Base-by-base conservation (phyloP, 306 rosid genomes). In the Prunus mongolica region DNA sequence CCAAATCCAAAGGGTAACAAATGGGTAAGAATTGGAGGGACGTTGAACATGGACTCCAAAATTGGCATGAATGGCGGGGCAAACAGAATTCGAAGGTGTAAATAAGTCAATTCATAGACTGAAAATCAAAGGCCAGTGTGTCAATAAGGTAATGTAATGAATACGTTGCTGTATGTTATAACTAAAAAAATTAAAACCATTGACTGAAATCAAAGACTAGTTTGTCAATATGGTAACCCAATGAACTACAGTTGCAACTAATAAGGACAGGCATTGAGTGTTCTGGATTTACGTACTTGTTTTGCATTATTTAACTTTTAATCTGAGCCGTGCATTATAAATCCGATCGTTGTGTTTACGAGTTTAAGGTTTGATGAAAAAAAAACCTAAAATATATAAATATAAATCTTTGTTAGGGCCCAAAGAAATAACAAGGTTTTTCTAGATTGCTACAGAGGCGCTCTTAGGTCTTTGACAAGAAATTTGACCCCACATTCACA, bases 401-500 rank as follows among this genome's bases (percentile, higher is more conserved):
- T 3, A 7, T 8, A 65, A 38, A 38, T 47, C 52, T 13, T 38
- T 38, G 44, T 38, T 38, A 1, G 44, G 44, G 9, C 2, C 44
- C 22, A 49, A 12, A 49, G 16, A 49, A 49, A 49, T 11, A 1
- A 12, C 52, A 49, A 11, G 52, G 15, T 49, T 49, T 49, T 49
- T 13, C 6, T 49, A 49, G 18, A 3, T 49, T 49, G 4, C 19
- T 49, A 49, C 2, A 3, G 18, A 49, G 18, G 3, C 52, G 18
- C 52, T 49, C 52, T 49, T 1, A 49, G 5, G 16, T 49, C 52
- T 47, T 49, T 49, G 14, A 13, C 52, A 49, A 49, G 0, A 49
- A 28, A 13, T 66, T 15, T 47, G 83, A 69, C 82, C 85, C 86
- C 54, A 74, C 82, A n/a, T 69, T 49, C 72, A 60, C 71, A 74